Base-by-base conservation (phyloP, 768 basidiomycete genomes). In the Rossbeevera mucosa region DNA sequence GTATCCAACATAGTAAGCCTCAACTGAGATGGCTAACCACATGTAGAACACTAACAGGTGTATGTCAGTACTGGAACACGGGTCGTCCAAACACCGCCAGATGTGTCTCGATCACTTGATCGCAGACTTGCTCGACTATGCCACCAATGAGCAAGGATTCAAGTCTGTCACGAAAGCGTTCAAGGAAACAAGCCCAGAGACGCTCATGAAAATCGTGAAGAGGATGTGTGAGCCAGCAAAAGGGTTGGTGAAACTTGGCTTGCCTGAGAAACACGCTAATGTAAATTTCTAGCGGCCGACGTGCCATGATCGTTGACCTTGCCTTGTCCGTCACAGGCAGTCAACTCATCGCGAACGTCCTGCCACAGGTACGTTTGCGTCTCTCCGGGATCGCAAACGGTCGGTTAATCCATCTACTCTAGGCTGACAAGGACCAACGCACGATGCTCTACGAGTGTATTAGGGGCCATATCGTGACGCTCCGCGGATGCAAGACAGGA, bases 401-500 rank as follows among this genome's bases (percentile, higher is more conserved):
- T 48, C 29, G 20, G 16, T 48, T 47, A 67, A 40, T 56, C 28
- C 21, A 50, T 53, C 41, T 18, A 22, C 46, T 36, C 24, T 20
- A 91, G 89, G 88, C 86, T 49, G 88, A 91, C 70, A 90, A 91
- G 67, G 91, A 91, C 48, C 91, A 93, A 64, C 82, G 91, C 20
- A 82, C 85, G 3, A 68, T 84, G 53, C 74, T 93, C 30, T 92
- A 91, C 61, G 90, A 92, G 40, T 91, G 91, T 60, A 91, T 92
- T 57, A 78, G 86, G 33, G 88, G 88, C 3, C 89, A 92, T 62
- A 91, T 92, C 57, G 90, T 92, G 44, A 92, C 90, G 25, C 75
- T 93, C n/a, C 81, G 91, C 31, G 91, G 91, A 20, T 91, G 89
- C 65, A 92, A 92, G 76, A 91, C 91, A 2, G 91, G 91, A 24